Evolutionary conservation across 371 early-diverging fungal species (phyloP).

Genomic region (Chytridium lagenaria): DNA sequence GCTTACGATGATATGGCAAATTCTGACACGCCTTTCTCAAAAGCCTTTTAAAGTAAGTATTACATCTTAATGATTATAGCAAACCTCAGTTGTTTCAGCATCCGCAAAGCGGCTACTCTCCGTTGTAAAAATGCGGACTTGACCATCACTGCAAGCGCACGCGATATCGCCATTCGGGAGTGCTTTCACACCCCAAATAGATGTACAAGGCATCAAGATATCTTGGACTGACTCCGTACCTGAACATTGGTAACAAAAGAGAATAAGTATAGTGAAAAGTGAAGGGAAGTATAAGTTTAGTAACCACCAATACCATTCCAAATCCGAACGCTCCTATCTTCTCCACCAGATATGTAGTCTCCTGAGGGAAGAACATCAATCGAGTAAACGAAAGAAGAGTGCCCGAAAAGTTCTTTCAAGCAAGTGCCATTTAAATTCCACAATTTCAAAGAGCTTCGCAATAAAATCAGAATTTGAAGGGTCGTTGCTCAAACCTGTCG

Average conservation of each 20-base stretch:
- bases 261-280: constrained; percentile 9
- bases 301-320: constrained; percentile 67
- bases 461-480: background rate
- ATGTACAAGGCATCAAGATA: constrained; percentile 84
- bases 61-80: background rate
- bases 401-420: constrained; percentile 80
- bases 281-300: background rate
- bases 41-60: constrained; percentile 37
- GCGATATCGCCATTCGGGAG: constrained; percentile 88
- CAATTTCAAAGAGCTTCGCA: constrained; percentile 74
- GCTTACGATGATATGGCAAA: constrained; percentile 80
- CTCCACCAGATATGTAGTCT: constrained; percentile 86
- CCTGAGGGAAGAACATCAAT: constrained; percentile 70
- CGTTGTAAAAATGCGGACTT: constrained; percentile 82
- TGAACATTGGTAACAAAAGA: constrained; percentile 28
- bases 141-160: constrained; percentile 84
- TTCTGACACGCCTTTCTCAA: constrained; percentile 74
- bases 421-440: constrained; percentile 82
- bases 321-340: constrained; percentile 88
- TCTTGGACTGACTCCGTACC: constrained; percentile 77
- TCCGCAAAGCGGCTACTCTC: constrained; percentile 66
- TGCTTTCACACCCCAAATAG: constrained; percentile 87
- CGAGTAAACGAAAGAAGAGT: constrained; percentile 93
- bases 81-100: constrained; percentile 60
- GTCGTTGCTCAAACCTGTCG: constrained; percentile 68